phyloP scores from a whole-genome alignment of 345 rosid species.

The Arabidopsis suecica region DNA sequence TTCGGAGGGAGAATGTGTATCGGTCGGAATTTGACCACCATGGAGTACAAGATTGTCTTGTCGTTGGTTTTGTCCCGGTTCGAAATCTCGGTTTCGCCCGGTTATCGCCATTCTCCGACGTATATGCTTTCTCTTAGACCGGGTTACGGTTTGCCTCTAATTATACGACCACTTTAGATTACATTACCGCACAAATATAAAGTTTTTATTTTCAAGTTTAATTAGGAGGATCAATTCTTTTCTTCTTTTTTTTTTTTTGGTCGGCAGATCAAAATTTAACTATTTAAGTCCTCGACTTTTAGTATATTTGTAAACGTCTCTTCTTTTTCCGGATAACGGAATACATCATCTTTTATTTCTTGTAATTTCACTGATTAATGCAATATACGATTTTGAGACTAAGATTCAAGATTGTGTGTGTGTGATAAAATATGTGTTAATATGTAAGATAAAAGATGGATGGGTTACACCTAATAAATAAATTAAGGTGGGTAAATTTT shows the following conservation, averaged over 20 bases:
- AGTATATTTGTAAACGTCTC: not conserved
- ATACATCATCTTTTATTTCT: not conserved
- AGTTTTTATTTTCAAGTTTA: not conserved
- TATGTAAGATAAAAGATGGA: not conserved
- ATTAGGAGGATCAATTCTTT: not conserved
- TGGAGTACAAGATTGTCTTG: slow-evolving; percentile 83
- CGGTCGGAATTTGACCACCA: slow-evolving; percentile 67
- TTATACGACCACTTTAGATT: slow-evolving; percentile 55
- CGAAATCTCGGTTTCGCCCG: slow-evolving; percentile 66
- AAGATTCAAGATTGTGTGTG: too few species aligned
- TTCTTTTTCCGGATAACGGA: not conserved
- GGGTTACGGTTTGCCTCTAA: slow-evolving; percentile 68
- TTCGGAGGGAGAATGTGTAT: slow-evolving; percentile 97
- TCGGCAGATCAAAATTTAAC: not conserved
- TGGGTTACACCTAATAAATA: not conserved
- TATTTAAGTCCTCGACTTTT: not conserved
- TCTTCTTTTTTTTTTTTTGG: not conserved
- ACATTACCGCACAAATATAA: not conserved
- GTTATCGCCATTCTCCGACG: slow-evolving; percentile 71
- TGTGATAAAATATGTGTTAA: too few species aligned
- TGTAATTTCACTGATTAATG: slow-evolving; percentile 6
- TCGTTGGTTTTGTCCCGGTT: slow-evolving; percentile 71
- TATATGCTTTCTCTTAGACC: slow-evolving; percentile 81
- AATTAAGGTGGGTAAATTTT: not conserved
- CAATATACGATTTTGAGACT: not conserved